Conservation (phyloP, 1,139 yeast genomes). For the Scheffersomyces insectosa region DNA sequence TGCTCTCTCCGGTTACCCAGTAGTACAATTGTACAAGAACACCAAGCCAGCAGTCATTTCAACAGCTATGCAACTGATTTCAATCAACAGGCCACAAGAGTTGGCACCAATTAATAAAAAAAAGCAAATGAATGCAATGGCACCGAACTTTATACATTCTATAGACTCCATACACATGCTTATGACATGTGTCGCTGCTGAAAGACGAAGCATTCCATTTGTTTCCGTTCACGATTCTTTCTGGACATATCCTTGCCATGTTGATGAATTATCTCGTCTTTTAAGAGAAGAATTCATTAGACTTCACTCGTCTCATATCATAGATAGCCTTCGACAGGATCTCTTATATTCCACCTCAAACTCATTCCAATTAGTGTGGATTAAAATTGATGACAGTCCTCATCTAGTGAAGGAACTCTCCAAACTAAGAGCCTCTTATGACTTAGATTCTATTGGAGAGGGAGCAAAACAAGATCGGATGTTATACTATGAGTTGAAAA, state of each 20-base stretch:
- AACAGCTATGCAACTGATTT: constrained; percentile 30
- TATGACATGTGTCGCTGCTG: constrained; percentile 34
- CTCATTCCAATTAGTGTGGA: constrained; percentile 39
- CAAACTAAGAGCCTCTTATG: constrained; percentile 13
- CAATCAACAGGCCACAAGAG: constrained; percentile 16
- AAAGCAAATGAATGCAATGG: constrained; percentile 40
- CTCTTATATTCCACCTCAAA: constrained; percentile 22
- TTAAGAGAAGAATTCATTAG: constrained; percentile 38
- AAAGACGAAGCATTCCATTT: constrained; percentile 23
- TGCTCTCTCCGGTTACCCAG: constrained; percentile 43
- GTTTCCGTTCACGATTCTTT: constrained; percentile 48
- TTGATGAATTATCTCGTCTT: constrained; percentile 23
- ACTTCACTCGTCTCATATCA: constrained; percentile 29
- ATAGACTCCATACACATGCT: constrained; percentile 43
- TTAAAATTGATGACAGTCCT: constrained; percentile 17
- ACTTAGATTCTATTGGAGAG: neutral
- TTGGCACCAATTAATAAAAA: constrained; percentile 26
- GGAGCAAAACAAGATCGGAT: constrained; percentile 1
- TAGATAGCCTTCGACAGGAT: constrained; percentile 28
- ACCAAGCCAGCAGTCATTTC: constrained; percentile 13
- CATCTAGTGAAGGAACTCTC: constrained; percentile 18
- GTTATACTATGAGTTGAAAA: constrained; percentile 17
- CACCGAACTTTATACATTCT: constrained; percentile 50
- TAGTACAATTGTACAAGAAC: constrained; percentile 38
- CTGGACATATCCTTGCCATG: constrained; percentile 44